Evolutionary conservation across 2,329 filamentous ascomycete genomes (phyloP), one percentile per base, ranked within the genome.

Genomic region (Neonectria ditissima): DNA sequence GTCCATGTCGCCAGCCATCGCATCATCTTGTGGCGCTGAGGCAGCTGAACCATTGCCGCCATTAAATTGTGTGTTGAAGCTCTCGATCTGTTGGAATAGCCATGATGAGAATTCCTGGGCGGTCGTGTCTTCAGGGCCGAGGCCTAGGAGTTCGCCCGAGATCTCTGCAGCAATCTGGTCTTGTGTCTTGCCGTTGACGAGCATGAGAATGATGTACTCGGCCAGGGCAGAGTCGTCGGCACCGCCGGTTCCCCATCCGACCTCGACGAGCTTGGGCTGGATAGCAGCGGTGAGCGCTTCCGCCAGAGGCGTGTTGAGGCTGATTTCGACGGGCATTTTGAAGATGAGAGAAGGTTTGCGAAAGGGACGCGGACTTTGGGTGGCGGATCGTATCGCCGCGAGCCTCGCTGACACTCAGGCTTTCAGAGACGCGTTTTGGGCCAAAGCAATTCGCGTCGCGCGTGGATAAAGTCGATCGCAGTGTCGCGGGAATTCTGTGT

Each of bases 151-250:
- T 73, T 99, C 96, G 68, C 90, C 91, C 1, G 94, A 92, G 14
- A 99, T 88, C 77, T 99, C 96, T 45, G 88, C 84, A 10, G 94
- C 92, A 69, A 99, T 95, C 77, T 97, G 91, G 54, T 94, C 89
- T 77, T 97, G 91, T 4, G 92, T 94, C 80, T 97, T 97, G 73
- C 94, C 93, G 80, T 97, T 98, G 66, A 93, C 93, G 32, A 99
- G 87, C 95, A 98, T 97, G 67, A 98, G 88, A 63, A 98, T 91
- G 70, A 99, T 96, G 81, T 98, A 99, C 81, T 99, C 96, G 63
- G 94, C 91, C 63, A 99, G 87, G 39, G 93, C 92, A 24, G 91
- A 90, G 78, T 95, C 93, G 72, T 93, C 91, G 59, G 82, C 81
- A 65, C 91, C 92, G 70, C 91, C 91, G 30, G 91, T 90, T 66